Base-by-base conservation (phyloP, 1,284 basidiomycete genomes). In the Thecaphora frezii region DNA sequence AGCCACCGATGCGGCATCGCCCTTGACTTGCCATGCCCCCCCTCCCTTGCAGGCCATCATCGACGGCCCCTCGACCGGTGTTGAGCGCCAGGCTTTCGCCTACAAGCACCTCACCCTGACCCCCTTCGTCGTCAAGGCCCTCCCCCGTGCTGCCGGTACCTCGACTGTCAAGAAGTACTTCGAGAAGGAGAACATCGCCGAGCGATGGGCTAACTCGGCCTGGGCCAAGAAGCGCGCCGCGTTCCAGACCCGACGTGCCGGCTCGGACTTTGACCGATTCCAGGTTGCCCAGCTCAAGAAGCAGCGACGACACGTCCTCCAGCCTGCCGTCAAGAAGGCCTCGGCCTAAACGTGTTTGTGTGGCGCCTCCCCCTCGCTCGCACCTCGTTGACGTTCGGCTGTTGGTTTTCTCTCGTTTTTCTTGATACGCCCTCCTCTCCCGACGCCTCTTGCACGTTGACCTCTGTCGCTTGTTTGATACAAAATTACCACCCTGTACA, bases 71-170 rank as follows among this genome's bases (percentile, higher is more conserved):
- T 85, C 86, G 49, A 91, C 92, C 59, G 87, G 86, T 68, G 94
- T 98, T 49, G 87, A 91, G 73, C 91, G 94, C 76, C 94, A 97
- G 83, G 80, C 89, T 33, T 90, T 88, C 85, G 86, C 90, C 70
- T 97, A 90, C 88, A 89, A 90, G 81, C 87, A 96, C 83, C 85
- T 97, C 75, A 87, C 88, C 80, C 89, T 98, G 79, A 97, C 93
- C 40, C 89, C 90, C 63, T 84, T 93, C 82, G 84, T 86, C 76
- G 84, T 97, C 74, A 85, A 87, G 71, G 87, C 86, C 67, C 87
- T 98, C 53, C 92, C 93, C 78, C 92, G 93, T 71, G 90, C 81
- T 57, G 90, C 93, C 45, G 87, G 92, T 65, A 83, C 90, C 13
- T 86, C 91, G 63, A 84, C 84, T 67, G 85, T 97, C 80, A 89